Evolutionary conservation across 495 filamentous ascomycete species (phyloP), one percentile per base, ranked within the genome.

Genomic region (Chaetomium cochliodes): DNA sequence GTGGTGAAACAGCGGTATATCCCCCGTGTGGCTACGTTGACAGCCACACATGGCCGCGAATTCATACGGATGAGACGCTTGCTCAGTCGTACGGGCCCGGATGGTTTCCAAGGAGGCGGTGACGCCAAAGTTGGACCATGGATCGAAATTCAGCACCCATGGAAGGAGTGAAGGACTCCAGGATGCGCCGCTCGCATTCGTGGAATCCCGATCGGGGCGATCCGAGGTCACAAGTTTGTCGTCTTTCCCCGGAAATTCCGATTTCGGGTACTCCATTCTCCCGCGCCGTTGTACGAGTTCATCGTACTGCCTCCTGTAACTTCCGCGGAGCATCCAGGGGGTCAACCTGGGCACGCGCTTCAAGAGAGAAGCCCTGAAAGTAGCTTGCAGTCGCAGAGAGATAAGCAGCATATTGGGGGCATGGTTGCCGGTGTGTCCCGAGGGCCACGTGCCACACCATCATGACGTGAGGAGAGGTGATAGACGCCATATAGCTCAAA

Each of bases 1-100:
- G n/a, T 50, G 50, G 58, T 60, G 44, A 49, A 5, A 60, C 58
- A 12, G n/a, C 58, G 58, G 58, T 2, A 37, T 60, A 33, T 37
- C 37, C 44, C 58, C 55, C 46, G 58, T 60, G 20, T 60, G 58
- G 44, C 2, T 50, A 16, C 2, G 42, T 5, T 46, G 26, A 16
- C 41, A 33, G 5, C 44, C 22, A 16, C 25, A 7, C 23, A 30
- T 41, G 57, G 15, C 22, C 37, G 6, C 16, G 41, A 13, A 13
- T 41, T 25, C 7, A 47, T 16, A 20, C 8, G 41, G 25, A 50
- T n/a, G 33, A n/a, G 26, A 37, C 16, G 25, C n/a, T 25, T 47
- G 18, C 15, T 23, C 30, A 4, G 46, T 42, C 6, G 47, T n/a
- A 13, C 30, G 28, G 30, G 13, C 44, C n/a, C 30, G 47, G 47